phyloP scores from a whole-genome alignment of 192 early-diverging fungal genomes.

The Coemansia sp. region DNA sequence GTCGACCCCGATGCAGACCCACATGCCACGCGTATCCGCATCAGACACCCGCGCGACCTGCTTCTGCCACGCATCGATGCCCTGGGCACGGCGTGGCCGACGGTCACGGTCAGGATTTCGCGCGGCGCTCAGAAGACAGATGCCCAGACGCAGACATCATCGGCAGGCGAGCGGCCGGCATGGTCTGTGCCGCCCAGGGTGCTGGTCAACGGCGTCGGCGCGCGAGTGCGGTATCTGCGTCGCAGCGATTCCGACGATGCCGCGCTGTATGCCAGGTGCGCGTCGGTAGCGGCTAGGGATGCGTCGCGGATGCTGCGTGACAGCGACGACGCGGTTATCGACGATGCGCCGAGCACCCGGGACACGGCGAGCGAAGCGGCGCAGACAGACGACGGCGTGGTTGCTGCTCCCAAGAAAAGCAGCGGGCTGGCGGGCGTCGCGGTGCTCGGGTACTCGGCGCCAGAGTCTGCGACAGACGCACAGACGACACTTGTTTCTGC shows the following conservation, averaged over 20 bases:
- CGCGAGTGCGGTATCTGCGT: slow-evolving; percentile 40
- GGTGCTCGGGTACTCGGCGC: slow-evolving; percentile 27
- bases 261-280: slow-evolving; percentile 37
- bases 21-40: slow-evolving; percentile 43
- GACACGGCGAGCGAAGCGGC: slow-evolving; percentile 1
- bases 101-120: slow-evolving; percentile 18
- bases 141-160: not conserved
- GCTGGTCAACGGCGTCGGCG: slow-evolving; percentile 23
- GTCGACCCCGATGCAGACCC: slow-evolving; percentile 49
- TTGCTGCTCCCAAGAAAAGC: no score
- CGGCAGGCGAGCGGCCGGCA: not conserved
- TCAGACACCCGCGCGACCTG: slow-evolving; percentile 31
- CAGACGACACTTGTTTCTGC: slow-evolving; percentile 19
- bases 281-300: slow-evolving; percentile 24
- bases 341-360: slow-evolving; percentile 13
- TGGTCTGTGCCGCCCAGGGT: slow-evolving; percentile 48
- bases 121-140: not conserved
- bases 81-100: slow-evolving; percentile 34
- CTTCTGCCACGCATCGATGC: slow-evolving; percentile 26
- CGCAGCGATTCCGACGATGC: slow-evolving; percentile 18
- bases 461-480: not conserved
- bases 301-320: slow-evolving; percentile 10
- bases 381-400: not conserved
- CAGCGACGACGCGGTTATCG: slow-evolving; percentile 16
- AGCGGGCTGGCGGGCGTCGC: not conserved